Evolutionary conservation across 2,329 filamentous ascomycete genomes (phyloP), one percentile per base, ranked within the genome.

Genomic region (Diaporthe aspalathi): DNA sequence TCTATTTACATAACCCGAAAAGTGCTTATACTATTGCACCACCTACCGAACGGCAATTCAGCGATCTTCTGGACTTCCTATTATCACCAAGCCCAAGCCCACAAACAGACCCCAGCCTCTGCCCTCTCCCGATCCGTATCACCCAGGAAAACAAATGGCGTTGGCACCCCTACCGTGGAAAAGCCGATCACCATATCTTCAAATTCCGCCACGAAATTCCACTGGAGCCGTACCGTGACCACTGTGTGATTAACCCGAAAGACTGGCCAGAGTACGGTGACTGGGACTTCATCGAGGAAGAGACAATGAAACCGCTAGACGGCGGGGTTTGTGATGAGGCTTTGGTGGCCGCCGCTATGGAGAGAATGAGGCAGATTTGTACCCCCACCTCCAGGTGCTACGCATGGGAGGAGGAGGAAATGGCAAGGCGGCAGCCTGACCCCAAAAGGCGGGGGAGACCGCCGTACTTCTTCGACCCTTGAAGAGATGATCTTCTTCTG

Each of bases 401-500:
- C 32, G 49, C 27, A 22, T 56, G 35, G 14, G 22, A 56, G 22
- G 29, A 54, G 32, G 47, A 56, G 35, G 35, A 32, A 8, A 67
- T 54, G 16, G 35, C 50, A 29, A 45, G 50, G 60, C 45, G 38
- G 27, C 45, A 50, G 45, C 60, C 60, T 50, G 65, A 56, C 20
- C 43, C 20, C 16, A 56, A 67, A 50, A 56, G 22, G 22, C 65
- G 29, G 35, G 65, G 65, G 35, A 35, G 52, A 43, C 65, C 65
- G 22, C n/a, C 32, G 24, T 67, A 67, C 65, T 67, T 67, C 52
- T 67, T 67, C 17, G 49, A 67, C 32, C 62, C 62, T 66, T 38
- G 35, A 38, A 38, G 35, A 38, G 35, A 38, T 38, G 7, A 11
- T 38, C 35, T 38, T 38, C 35, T 38, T 38, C 12, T 38, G 35